These are phyloP conservation scores for Candida morakotiae DNA, from an alignment of 805 yeast genomes.

Conservation along the genomic window DNA sequence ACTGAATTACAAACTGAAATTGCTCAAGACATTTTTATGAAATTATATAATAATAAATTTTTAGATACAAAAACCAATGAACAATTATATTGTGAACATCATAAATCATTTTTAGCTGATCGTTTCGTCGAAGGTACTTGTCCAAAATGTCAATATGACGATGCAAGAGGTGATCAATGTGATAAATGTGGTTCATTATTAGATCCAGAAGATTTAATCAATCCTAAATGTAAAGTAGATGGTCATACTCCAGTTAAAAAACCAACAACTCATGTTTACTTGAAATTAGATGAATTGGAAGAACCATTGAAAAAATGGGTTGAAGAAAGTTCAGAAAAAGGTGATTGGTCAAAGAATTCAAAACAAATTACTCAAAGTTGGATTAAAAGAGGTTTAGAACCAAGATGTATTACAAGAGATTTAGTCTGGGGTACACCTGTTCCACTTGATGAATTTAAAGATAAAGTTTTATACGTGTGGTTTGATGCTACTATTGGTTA, in stretches of 20 bases:
- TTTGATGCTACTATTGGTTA: constrained; percentile 98
- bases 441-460: constrained; percentile 79
- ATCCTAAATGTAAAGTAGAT: constrained; percentile 95
- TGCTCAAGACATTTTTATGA: constrained; percentile 87
- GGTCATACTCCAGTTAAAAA: constrained; percentile 74
- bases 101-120: constrained; percentile 90
- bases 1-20: constrained; percentile 88
- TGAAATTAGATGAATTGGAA: constrained; percentile 81
- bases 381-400: constrained; percentile 88
- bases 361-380: constrained; percentile 86
- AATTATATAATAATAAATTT: constrained; percentile 69
- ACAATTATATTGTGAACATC: constrained; percentile 88
- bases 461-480: constrained; percentile 97
- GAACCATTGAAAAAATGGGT: constrained; percentile 72
- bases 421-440: constrained; percentile 98
- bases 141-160: constrained; percentile 91
- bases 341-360: constrained; percentile 91
- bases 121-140: constrained; percentile 97
- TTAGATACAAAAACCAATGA: constrained; percentile 84
- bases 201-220: constrained; percentile 87
- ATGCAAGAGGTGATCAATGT: constrained; percentile 99
- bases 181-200: constrained; percentile 90
- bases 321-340: constrained; percentile 59
- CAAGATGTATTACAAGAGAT: constrained; percentile 97
- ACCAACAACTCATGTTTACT: constrained; percentile 80